Base-by-base conservation (phyloP, 2,329 filamentous ascomycete species). In the Cladophialophora exuberans region DNA sequence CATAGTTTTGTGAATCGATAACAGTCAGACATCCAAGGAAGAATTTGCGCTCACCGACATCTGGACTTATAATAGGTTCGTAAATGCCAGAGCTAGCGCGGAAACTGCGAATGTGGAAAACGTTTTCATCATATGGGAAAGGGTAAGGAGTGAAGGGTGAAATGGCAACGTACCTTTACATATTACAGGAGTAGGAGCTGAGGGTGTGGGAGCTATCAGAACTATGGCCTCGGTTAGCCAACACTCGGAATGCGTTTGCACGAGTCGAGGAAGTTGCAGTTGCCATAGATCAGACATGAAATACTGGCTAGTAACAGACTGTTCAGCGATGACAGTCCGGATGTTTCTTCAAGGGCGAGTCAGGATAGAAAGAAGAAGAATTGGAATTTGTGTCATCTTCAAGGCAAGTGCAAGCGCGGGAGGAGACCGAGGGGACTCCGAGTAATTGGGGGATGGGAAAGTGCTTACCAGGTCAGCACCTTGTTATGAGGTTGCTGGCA, bases 231-330 rank as follows among this genome's bases (percentile, higher is more conserved):
- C 54, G 56, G 36, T 57, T 43, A 57, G 54, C 38, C 38, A 42
- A 22, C 3, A 45, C n/a, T n/a, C n/a, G n/a, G n/a, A n/a, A n/a
- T n/a, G n/a, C n/a, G 42, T 17, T 45, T 22, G 42, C 25, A 15
- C 28, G n/a, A 10, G 6, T 11, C 10, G 7, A 13, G 25, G 23
- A 25, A 17, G 26, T 22, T 33, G 18, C 11, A 23, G 23, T 57
- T 54, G 60, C 63, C 57, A 63, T 63, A 5, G 54, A 75, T 86
- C 83, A 86, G 83, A 84, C 83, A 81, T 80, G 75, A 74, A 75
- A 78, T 85, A 86, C 83, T 86, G 83, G 83, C 83, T 83, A 86
- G 83, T 86, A 85, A 80, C 83, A 84, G 82, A 79, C 78, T 75
- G 73, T 79, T 81, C 77, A 79, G 81, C 79, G 81, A 83, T 72